Conservation (phyloP, 495 filamentous ascomycete species). For the Trichoderma asperelloides region DNA sequence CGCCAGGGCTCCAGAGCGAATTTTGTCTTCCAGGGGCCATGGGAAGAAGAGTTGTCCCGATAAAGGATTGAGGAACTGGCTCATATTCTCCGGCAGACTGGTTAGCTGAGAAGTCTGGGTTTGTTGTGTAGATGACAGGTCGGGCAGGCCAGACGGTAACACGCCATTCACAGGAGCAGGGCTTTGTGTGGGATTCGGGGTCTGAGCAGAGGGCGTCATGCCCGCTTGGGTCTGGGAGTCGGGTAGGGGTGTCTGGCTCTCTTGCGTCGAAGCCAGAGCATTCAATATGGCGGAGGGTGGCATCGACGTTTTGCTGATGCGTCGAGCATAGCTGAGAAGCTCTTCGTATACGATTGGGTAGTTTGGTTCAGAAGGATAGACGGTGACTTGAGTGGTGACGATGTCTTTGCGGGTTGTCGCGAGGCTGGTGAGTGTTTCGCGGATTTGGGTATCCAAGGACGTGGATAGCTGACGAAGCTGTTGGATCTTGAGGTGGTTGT, state of each 20-base stretch:
- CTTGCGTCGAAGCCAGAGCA: not conserved
- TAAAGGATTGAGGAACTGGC: constrained; percentile 42
- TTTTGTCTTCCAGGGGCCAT: constrained; percentile 58
- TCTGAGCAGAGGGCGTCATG: constrained; percentile 8
- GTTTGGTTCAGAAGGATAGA: constrained; percentile 28
- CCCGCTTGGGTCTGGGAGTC: constrained; percentile 10
- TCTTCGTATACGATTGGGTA: constrained; percentile 52
- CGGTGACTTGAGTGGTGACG: constrained; percentile 45
- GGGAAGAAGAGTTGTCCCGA: constrained; percentile 47
- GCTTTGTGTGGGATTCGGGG: constrained; percentile 1
- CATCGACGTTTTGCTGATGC: constrained; percentile 62
- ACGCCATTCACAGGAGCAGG: not conserved
- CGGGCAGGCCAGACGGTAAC: too few species aligned
- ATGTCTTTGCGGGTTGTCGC: constrained; percentile 61
- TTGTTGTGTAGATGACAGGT: constrained; percentile 3
- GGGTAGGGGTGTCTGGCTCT: not conserved
- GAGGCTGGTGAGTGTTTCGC: constrained; percentile 47
- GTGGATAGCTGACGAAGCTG: constrained; percentile 51
- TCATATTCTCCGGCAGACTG: constrained; percentile 30
- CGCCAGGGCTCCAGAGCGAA: constrained; percentile 54
- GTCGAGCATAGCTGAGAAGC: constrained; percentile 62
- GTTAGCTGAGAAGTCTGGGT: constrained; percentile 9
- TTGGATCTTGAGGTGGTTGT: constrained; percentile 54
- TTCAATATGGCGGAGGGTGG: constrained; percentile 52
- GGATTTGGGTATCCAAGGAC: constrained; percentile 52